A percentile compares a stretch with the other conserved stretches of the same genome.
These are phyloP conservation scores for Quercus rubra DNA, from an alignment of 306 rosid species.

Conservation along the genomic window DNA sequence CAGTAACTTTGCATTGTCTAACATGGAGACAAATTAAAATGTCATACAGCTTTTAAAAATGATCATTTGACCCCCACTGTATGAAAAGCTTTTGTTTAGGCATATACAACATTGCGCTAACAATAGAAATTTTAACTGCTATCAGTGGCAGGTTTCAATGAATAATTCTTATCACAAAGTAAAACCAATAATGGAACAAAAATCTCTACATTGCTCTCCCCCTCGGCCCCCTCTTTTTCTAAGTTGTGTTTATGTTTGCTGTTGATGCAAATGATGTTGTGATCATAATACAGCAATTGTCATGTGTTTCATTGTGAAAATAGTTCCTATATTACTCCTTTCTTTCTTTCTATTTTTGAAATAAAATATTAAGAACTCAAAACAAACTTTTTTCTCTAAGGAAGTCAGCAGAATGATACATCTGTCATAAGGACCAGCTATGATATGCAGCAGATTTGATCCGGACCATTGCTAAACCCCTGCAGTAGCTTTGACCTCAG, in stretches of 20 bases:
- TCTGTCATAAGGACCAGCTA: not conserved
- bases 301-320: not conserved
- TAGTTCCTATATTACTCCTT: not conserved
- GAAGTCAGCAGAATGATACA: not conserved
- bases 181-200: not conserved
- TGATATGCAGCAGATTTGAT: not conserved
- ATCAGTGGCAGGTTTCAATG: not conserved
- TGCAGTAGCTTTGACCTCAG: conserved; percentile 61
- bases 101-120: not conserved
- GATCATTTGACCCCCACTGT: not conserved
- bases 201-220: not conserved
- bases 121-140: too few relatives aligned
- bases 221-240: not conserved
- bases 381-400: not conserved
- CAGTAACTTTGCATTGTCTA: not conserved
- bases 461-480: conserved; percentile 33
- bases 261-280: not conserved
- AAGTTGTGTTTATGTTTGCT: not conserved
- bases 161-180: not conserved
- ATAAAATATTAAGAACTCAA: not conserved
- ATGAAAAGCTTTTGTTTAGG: not conserved
- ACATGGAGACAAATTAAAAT: not conserved
- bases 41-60: not conserved
- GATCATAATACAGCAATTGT: not conserved
- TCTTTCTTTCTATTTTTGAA: not conserved